These are phyloP conservation scores for Penicillium pulvis DNA, from an alignment of 495 filamentous ascomycete genomes.

Conservation along the genomic window DNA sequence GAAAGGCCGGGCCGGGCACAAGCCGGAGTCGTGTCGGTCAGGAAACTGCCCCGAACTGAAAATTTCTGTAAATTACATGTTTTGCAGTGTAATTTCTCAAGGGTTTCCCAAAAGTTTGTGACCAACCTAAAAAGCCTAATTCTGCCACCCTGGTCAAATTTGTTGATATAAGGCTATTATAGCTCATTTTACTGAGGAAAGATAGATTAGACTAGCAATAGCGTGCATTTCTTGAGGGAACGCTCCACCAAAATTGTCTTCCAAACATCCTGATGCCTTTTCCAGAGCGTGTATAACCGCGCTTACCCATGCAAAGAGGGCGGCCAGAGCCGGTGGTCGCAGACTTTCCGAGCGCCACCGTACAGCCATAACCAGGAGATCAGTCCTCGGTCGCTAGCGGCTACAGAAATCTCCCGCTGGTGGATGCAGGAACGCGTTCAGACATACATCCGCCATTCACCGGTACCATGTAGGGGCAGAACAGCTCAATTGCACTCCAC, in stretches of 20 bases:
- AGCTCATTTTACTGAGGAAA: not conserved
- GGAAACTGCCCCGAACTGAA: not conserved
- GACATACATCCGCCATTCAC: not conserved
- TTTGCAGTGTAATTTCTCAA: not conserved
- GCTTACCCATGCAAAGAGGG: not conserved
- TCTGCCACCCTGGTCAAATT: not conserved
- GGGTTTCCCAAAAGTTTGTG: not conserved
- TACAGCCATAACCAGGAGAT: not conserved
- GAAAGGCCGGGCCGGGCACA: slow-evolving; percentile 1
- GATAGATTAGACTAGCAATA: not conserved
- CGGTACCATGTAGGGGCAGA: not conserved
- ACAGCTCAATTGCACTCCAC: not conserved
- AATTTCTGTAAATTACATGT: not conserved
- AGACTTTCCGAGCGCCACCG: not conserved
- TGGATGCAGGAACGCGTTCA: slow-evolving; percentile 1
- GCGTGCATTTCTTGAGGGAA: too few relatives aligned
- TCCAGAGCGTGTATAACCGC: not conserved
- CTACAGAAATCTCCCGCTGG: not conserved
- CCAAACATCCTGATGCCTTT: not conserved
- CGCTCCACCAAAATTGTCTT: not conserved
- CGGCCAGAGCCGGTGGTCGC: not conserved
- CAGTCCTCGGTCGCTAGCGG: not conserved
- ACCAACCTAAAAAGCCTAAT: slow-evolving; percentile 1
- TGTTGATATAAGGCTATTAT: not conserved
- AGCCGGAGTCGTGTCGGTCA: not conserved